These are phyloP conservation scores for Elymus sibiricus DNA, from an alignment of 176 grass and related monocot species.

Conservation along the genomic window DNA sequence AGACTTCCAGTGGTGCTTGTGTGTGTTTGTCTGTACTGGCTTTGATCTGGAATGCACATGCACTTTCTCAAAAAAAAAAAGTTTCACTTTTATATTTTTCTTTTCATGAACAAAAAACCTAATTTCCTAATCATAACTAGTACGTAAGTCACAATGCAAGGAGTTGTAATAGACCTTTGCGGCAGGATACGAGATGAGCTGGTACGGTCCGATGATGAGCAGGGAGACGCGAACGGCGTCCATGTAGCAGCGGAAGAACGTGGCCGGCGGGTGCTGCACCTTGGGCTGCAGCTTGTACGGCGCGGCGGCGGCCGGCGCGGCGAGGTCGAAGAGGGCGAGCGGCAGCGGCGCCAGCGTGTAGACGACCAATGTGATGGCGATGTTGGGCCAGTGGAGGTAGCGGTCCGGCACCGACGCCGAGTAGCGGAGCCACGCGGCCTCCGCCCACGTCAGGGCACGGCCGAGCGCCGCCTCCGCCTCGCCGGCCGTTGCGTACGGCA, in stretches of 20 bases:
- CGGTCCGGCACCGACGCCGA: slow-evolving; percentile 34
- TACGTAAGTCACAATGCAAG: not conserved
- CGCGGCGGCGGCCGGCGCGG: slow-evolving; percentile 10
- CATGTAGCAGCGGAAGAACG: slow-evolving; percentile 53
- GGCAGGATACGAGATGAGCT: slow-evolving; percentile 41
- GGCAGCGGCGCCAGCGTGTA: slow-evolving; percentile 48
- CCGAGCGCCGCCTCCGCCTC: slow-evolving; percentile 48
- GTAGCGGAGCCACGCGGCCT: slow-evolving; percentile 49
- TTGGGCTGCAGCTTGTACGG: slow-evolving; percentile 63
- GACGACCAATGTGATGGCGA: slow-evolving; percentile 37
- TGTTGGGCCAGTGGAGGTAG: slow-evolving; percentile 41
- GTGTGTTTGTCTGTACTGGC: too few species aligned
- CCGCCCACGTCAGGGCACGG: slow-evolving; percentile 24
- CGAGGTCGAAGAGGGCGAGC: slow-evolving; percentile 38
- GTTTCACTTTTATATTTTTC: too few species aligned
- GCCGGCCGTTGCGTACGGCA: slow-evolving; percentile 37
- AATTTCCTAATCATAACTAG: not conserved
- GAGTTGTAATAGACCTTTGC: slow-evolving; percentile 33
- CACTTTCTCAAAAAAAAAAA: too few species aligned
- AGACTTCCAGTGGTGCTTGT: too few species aligned
- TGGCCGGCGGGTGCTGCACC: slow-evolving; percentile 24
- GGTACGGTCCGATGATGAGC: slow-evolving; percentile 38
- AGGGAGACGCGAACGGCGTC: slow-evolving; percentile 32
- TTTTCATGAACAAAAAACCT: not conserved
- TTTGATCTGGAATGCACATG: too few species aligned